Base-by-base conservation (phyloP, 2,329 filamentous ascomycete genomes). In the Sarocladium strictum region DNA sequence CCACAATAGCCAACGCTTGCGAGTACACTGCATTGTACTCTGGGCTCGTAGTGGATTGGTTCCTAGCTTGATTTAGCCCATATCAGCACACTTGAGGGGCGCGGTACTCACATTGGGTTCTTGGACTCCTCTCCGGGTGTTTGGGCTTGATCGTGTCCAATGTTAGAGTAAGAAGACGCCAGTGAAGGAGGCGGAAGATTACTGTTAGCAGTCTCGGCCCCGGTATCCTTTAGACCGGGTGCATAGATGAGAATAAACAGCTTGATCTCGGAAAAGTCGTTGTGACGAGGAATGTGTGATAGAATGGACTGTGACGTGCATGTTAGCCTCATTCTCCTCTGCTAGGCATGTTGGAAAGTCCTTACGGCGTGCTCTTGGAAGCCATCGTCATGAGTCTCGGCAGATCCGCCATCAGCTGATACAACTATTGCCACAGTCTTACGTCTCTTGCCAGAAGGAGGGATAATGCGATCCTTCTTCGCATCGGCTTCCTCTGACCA, bases 401-500 rank as follows among this genome's bases (percentile, higher is more conserved):
- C 79, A 37, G 80, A 66, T 33, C 78, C 75, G 23, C 80, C 76
- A 64, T 94, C 89, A 3, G 92, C 90, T 55, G 90, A 95, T 12
- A 97, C 84, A 14, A 97, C 87, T 62, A 97, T 83, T 7, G 86
- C 91, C n/a, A 97, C 89, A 0, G 85, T 90, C 75, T 86, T 94
- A 64, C 83, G 82, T 62, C 77, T 79, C 64, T 76, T 82, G 53
- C 67, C 58, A 52, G 69, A 57, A 52, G 68, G 62, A 61, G 66
- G 58, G 56, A 68, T 56, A 56, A 67, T 62, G 35, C 73, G 61
- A 33, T 68, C 41, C 61, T 74, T 74, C 64, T 87, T 83, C 50
- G 87, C 80, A 62, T 89, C 86, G 21, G 87, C 89, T 72, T 97
- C 92, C 69, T 97, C 91, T 14, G 87, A 91, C 93, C 93, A 97